These are phyloP conservation scores for Candida succiphila DNA, from an alignment of 805 yeast genomes.

Conservation along the genomic window DNA sequence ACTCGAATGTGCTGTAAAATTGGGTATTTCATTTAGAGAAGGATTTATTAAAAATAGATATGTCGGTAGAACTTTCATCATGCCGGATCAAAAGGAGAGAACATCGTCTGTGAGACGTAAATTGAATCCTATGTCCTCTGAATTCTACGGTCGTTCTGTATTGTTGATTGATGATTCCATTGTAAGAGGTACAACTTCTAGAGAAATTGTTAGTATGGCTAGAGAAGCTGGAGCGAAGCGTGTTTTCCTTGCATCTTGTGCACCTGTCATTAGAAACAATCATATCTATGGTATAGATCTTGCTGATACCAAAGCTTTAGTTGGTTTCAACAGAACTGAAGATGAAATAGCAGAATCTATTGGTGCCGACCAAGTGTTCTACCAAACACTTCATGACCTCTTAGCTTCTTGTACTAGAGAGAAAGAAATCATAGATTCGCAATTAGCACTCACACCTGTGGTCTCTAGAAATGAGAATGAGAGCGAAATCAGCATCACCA, in stretches of 20 bases:
- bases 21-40: constrained; percentile 83
- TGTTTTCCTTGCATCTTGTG: constrained; percentile 95
- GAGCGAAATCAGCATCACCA: constrained; percentile 8
- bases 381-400: constrained; percentile 78
- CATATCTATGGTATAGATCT: constrained; percentile 97
- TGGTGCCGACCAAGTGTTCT: constrained; percentile 88
- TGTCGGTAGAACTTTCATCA: constrained; percentile 95
- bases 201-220: constrained; percentile 97
- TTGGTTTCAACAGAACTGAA: constrained; percentile 72
- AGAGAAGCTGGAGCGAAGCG: constrained; percentile 93
- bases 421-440: constrained; percentile 18
- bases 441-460: constrained; percentile 24
- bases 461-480: constrained; percentile 23
- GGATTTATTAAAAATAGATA: constrained; percentile 96
- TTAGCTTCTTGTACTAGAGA: constrained; percentile 58
- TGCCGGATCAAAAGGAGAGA: constrained; percentile 96
- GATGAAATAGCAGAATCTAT: constrained; percentile 66
- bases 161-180: constrained; percentile 93
- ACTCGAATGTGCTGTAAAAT: constrained; percentile 75
- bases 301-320: constrained; percentile 90
- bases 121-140: constrained; percentile 92
- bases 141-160: constrained; percentile 77
- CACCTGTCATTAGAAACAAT: constrained; percentile 94
- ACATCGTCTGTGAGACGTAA: constrained; percentile 90
- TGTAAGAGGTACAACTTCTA: constrained; percentile 95